Evolutionary conservation across 2,329 filamentous ascomycete species (phyloP).

Genomic region (Cordyceps cicadae): DNA sequence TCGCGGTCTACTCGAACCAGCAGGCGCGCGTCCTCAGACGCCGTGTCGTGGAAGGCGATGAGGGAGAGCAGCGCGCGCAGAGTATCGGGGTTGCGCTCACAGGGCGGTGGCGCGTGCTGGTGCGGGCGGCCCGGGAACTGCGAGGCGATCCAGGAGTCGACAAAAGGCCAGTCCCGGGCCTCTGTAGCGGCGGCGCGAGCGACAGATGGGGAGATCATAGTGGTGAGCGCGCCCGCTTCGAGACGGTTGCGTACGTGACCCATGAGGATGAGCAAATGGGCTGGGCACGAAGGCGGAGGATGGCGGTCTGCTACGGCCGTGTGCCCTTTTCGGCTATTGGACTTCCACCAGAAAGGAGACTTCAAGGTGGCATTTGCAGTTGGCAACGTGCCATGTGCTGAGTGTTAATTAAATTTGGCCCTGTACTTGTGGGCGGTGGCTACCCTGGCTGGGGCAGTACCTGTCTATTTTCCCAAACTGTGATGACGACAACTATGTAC

Average conservation of each 20-base stretch:
- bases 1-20: constrained; percentile 51
- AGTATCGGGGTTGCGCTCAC: constrained; percentile 83
- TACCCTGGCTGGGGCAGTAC: no score
- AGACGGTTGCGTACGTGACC: constrained; percentile 25
- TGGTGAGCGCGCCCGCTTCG: constrained; percentile 26
- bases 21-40: constrained; percentile 59
- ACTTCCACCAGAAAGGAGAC: no score
- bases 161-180: constrained; percentile 83
- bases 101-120: constrained; percentile 45
- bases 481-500: neutral
- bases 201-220: constrained; percentile 60
- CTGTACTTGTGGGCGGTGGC: no score
- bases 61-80: constrained; percentile 66
- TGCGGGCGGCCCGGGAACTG: constrained; percentile 53
- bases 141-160: constrained; percentile 72
- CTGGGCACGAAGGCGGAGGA: neutral
- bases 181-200: constrained; percentile 70
- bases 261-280: constrained; percentile 21
- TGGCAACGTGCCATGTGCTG: no score
- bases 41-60: constrained; percentile 66
- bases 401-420: neutral
- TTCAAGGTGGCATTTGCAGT: no score
- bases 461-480: no score
- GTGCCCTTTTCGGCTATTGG: no score
- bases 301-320: no score